Conservation (phyloP, 108 stramenopile genomes). For the Cylindrotheca fusiformis region DNA sequence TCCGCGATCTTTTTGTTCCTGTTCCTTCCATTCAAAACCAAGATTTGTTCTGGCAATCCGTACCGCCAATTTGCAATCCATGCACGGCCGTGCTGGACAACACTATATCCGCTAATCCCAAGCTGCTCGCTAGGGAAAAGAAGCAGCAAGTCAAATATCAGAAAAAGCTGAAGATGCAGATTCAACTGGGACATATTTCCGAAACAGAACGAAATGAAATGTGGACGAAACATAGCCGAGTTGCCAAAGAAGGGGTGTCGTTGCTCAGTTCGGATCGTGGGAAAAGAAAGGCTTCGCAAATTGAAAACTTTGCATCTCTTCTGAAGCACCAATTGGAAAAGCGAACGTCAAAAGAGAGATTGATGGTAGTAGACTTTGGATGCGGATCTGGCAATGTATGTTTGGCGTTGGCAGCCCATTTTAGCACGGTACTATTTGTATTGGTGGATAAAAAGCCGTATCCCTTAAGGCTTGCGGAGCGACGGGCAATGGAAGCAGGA, state of each 20-base stretch:
- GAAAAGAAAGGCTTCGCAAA: slow-evolving; percentile 35
- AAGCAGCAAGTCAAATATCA: slow-evolving; percentile 8
- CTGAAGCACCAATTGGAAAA: slow-evolving; percentile 6
- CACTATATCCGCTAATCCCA: slow-evolving; percentile 1
- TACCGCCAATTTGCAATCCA: slow-evolving; percentile 27
- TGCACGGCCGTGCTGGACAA: slow-evolving; percentile 24
- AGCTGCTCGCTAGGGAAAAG: slow-evolving; percentile 7
- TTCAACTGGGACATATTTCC: slow-evolving; percentile 22
- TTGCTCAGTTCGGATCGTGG: slow-evolving; percentile 28
- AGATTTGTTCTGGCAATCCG: slow-evolving; percentile 16
- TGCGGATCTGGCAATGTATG: slow-evolving; percentile 36
- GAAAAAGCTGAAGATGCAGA: slow-evolving; percentile 7
- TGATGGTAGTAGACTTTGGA: slow-evolving; percentile 31
- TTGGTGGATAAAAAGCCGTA: slow-evolving; percentile 30
- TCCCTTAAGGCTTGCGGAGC: slow-evolving; percentile 13
- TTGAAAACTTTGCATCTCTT: slow-evolving; percentile 28
- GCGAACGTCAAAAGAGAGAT: background rate
- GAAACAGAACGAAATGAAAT: slow-evolving; percentile 13
- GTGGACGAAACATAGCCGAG: slow-evolving; percentile 22
- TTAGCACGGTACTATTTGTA: slow-evolving; percentile 24
- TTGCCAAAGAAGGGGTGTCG: slow-evolving; percentile 1
- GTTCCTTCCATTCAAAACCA: slow-evolving; percentile 6
- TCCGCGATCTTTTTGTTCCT: slow-evolving; percentile 6
- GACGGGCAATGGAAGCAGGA: slow-evolving; percentile 10
- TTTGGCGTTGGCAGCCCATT: slow-evolving; percentile 33